phyloP scores from a whole-genome alignment of 495 filamentous ascomycete species.

The Tuber magnatum region DNA sequence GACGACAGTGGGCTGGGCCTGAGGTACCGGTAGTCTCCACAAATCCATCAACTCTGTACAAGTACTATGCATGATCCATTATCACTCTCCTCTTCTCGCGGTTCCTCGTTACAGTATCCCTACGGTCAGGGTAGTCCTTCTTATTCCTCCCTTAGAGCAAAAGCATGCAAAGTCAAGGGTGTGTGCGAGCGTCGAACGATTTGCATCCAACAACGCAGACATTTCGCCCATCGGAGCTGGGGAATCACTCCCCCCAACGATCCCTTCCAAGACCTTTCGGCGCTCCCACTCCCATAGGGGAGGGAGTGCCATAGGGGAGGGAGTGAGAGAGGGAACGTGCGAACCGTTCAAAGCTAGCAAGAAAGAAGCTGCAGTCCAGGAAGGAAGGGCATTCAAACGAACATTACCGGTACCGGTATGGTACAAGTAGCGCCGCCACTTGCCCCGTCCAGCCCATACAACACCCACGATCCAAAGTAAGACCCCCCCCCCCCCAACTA shows the following conservation, averaged over 20 bases:
- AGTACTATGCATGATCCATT: no score
- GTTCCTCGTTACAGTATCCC: neutral
- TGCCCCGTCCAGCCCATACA: neutral
- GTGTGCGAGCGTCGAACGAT: constrained; percentile 37
- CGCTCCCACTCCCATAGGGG: constrained; percentile 27
- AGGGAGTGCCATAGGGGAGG: neutral
- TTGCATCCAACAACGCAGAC: constrained; percentile 33
- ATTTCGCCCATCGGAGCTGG: constrained; percentile 25
- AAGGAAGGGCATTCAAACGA: neutral
- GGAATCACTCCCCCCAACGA: constrained; percentile 20
- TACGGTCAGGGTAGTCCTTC: neutral
- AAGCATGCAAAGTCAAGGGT: neutral
- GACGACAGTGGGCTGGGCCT: neutral
- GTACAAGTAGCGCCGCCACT: neutral
- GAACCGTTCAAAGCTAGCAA: constrained; percentile 30
- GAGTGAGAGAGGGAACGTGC: constrained; percentile 27
- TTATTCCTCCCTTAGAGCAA: neutral
- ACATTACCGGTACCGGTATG: neutral
- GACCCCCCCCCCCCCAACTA: neutral
- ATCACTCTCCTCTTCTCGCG: neutral
- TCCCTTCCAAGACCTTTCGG: constrained; percentile 32
- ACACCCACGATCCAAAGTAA: neutral
- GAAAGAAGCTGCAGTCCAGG: constrained; percentile 11
- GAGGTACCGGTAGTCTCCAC: neutral
- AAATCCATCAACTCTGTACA: neutral